Evolutionary conservation across 2,329 filamentous ascomycete genomes (phyloP).

Genomic region (Aspergillus terreus): DNA sequence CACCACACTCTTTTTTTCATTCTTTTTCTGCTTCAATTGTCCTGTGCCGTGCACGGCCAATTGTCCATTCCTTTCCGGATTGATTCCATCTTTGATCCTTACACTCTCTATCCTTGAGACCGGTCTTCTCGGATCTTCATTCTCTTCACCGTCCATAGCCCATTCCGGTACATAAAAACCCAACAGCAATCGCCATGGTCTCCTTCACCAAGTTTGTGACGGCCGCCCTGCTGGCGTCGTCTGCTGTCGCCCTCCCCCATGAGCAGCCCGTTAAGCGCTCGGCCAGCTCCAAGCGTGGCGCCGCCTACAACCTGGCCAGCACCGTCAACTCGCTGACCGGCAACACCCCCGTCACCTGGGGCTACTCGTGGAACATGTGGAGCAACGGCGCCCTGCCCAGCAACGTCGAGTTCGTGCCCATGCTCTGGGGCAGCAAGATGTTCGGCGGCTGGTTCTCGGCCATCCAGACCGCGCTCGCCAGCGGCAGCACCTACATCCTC

Average conservation of each 20-base stretch:
- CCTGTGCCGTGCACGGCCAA: conserved; percentile 34
- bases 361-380: conserved; percentile 43
- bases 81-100: conserved; percentile 7
- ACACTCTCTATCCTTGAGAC: conserved; percentile 12
- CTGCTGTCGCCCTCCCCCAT: conserved; percentile 31
- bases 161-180: not conserved
- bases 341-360: conserved; percentile 35
- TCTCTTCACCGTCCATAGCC: not conserved
- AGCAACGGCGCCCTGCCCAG: conserved; percentile 27
- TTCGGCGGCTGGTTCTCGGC: conserved; percentile 33
- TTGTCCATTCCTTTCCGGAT: conserved; percentile 21
- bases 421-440: conserved; percentile 42
- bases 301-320: conserved; percentile 38
- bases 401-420: conserved; percentile 42
- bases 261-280: conserved; percentile 4
- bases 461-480: conserved; percentile 31
- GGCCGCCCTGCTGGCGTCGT: conserved; percentile 31
- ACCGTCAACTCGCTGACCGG: conserved; percentile 30
- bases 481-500: conserved; percentile 36
- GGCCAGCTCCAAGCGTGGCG: conserved; percentile 25
- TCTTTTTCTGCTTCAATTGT: conserved; percentile 8
- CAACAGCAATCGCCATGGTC: conserved; percentile 30
- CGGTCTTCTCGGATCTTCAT: conserved; percentile 4
- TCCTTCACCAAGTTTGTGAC: conserved; percentile 34
- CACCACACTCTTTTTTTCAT: not conserved